Evolutionary conservation across 2,329 filamentous ascomycete genomes (phyloP).

Genomic region (Xylariaceae sp.): DNA sequence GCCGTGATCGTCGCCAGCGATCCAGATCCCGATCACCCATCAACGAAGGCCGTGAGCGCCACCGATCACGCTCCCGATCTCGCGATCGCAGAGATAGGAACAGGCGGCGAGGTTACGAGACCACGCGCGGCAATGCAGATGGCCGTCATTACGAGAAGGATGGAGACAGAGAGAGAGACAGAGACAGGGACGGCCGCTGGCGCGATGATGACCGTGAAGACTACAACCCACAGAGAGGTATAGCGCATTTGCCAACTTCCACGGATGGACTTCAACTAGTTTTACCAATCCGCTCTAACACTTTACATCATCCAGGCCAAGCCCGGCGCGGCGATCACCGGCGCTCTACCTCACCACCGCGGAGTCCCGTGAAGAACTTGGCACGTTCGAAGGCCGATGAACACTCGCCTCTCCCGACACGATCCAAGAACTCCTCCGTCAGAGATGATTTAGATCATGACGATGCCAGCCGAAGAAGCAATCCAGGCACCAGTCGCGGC

Average conservation of each 20-base stretch:
- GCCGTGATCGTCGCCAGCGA: slow-evolving; percentile 27
- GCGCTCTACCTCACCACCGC: slow-evolving; percentile 22
- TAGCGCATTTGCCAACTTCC: not conserved
- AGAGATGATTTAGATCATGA: slow-evolving; percentile 35
- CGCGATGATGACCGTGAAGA: slow-evolving; percentile 23
- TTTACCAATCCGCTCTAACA: slow-evolving; percentile 8
- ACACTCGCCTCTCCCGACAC: slow-evolving; percentile 30
- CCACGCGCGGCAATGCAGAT: slow-evolving; percentile 10
- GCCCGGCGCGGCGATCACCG: slow-evolving; percentile 22
- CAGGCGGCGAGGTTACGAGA: slow-evolving; percentile 20
- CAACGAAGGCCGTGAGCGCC: slow-evolving; percentile 31
- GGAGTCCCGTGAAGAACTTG: slow-evolving; percentile 19
- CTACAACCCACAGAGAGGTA: slow-evolving; percentile 21
- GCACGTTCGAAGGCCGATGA: slow-evolving; percentile 24
- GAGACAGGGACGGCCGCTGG: slow-evolving; percentile 17
- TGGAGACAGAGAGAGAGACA: slow-evolving; percentile 9
- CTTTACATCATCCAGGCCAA: slow-evolving; percentile 11
- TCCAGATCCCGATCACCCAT: slow-evolving; percentile 27
- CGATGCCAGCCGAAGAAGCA: slow-evolving; percentile 22
- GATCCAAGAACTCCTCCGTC: slow-evolving; percentile 32
- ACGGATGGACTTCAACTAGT: not conserved
- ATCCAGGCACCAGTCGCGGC: slow-evolving; percentile 19
- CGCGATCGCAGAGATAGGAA: slow-evolving; percentile 35
- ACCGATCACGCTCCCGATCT: slow-evolving; percentile 36
- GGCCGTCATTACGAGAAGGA: slow-evolving; percentile 17